Evolutionary conservation across 345 rosid species (phyloP).

Genomic region (Lagerstroemia speciosa): DNA sequence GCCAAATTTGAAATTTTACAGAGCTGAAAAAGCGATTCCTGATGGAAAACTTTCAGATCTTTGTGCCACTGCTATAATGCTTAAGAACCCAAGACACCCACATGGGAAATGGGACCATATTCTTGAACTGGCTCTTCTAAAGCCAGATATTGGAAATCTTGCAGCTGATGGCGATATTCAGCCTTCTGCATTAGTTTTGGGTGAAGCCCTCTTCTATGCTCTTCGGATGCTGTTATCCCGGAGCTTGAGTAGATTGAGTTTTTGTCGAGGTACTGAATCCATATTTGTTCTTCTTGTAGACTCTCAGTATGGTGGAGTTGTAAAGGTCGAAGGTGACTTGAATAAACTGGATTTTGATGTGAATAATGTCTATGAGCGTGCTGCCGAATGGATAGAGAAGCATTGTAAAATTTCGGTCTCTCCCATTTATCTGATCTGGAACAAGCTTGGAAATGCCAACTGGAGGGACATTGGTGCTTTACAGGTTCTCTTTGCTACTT

Average conservation of each 20-base stretch:
- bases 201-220: conserved; percentile 84
- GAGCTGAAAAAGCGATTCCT: conserved; percentile 77
- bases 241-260: conserved; percentile 55
- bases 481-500: conserved; percentile 90
- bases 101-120: conserved; percentile 91
- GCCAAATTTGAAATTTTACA: conserved; percentile 63
- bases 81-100: conserved; percentile 63
- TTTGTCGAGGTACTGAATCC: conserved; percentile 44
- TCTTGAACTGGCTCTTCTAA: conserved; percentile 73
- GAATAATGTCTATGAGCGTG: conserved; percentile 60
- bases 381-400: conserved; percentile 62
- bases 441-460: conserved; percentile 95
- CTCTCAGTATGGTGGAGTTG: conserved; percentile 79
- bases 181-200: conserved; percentile 48
- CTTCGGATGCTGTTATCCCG: conserved; percentile 69
- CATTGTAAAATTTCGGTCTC: conserved; percentile 63
- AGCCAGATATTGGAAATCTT: conserved; percentile 55
- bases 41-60: conserved; percentile 61
- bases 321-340: conserved; percentile 89
- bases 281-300: conserved; percentile 75
- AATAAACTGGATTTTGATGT: conserved; percentile 70
- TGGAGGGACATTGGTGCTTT: conserved; percentile 94
- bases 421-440: conserved; percentile 82
- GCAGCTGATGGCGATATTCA: conserved; percentile 34
- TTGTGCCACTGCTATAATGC: conserved; percentile 60